Evolutionary conservation across 129 eudicot genomes (phyloP).

Genomic region (Arctium minus): DNA sequence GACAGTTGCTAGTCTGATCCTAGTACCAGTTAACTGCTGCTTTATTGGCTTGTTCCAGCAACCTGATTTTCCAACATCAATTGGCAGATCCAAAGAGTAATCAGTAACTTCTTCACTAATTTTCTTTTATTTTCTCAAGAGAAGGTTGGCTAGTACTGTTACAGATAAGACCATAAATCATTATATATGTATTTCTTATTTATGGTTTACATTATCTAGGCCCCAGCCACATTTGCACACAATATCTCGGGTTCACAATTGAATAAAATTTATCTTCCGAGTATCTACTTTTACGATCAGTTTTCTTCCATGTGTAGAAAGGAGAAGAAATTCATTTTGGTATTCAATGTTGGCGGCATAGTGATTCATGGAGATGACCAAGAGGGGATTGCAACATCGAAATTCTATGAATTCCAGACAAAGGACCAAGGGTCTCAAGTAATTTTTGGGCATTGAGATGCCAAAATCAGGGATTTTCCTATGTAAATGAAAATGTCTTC

Average conservation of each 20-base stretch:
- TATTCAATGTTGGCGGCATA: neutral
- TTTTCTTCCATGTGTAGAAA: neutral
- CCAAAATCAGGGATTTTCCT: too few species aligned
- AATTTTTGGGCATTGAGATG: too few species aligned
- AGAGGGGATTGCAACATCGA: too few species aligned
- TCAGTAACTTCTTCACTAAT: neutral
- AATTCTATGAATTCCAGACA: too few species aligned
- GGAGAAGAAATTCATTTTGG: neutral
- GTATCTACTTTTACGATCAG: neutral
- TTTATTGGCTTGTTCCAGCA: neutral
- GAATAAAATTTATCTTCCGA: neutral
- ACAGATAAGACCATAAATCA: too few species aligned
- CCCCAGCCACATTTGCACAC: neutral
- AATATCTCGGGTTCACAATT: neutral
- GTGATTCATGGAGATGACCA: neutral
- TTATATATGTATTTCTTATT: neutral
- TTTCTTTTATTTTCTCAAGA: neutral
- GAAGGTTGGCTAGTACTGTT: neutral
- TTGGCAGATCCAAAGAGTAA: neutral
- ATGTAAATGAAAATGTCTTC: too few species aligned
- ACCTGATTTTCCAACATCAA: neutral
- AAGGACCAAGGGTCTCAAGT: too few species aligned
- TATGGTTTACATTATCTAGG: neutral
- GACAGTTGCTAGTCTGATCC: neutral
- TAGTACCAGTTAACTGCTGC: neutral